Base-by-base conservation (phyloP, 2,329 filamentous ascomycete genomes). In the Stachybotrys elegans region DNA sequence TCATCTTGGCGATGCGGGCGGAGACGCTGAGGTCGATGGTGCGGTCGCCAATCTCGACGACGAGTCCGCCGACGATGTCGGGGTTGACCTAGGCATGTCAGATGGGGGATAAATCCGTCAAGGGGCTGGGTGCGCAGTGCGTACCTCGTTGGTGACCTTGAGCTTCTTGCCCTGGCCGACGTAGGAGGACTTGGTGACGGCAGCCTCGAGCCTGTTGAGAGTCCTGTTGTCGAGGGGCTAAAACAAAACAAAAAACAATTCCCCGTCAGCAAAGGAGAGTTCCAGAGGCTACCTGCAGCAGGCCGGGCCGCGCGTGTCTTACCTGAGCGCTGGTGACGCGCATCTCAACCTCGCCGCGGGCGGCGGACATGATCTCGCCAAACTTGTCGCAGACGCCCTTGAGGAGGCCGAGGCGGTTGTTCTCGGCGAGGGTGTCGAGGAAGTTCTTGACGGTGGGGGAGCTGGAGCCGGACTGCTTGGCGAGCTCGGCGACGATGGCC, bases 1-100 rank as follows among this genome's bases (percentile, higher is more conserved):
- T 98, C 82, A 98, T 88, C 83, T 90, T 95, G 69, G 88, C 81
- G 71, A 98, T 86, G 81, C 92, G 94, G 68, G 87, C 78, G 40
- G 92, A 92, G 63, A 98, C 91, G 72, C 86, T 93, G 58, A 96
- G 86, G 73, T 98, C 93, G 66, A 98, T 95, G 68, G 92, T 97
- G 66, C 92, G 87, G 79, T 97, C 92, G 62, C 91, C 92, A 57
- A 97, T 86, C 76, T 97, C 92, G 63, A 98, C 92, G 55, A 98
- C 73, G 56, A 98, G 83, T 51, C 93, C 93, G 56, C 93, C 93
- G 55, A 94, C 73, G 64, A 98, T 92, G 47, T 97, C 92, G 50
- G 92, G 80, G 81, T 95, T 93, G 70, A 97, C 87, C 87, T 90
- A 3, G 6, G 16, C 11, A 22, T 11, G 37, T 39, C 22, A 39